Base-by-base conservation (phyloP, 1,139 yeast genomes). In the Wickerhamomyces sp. region DNA sequence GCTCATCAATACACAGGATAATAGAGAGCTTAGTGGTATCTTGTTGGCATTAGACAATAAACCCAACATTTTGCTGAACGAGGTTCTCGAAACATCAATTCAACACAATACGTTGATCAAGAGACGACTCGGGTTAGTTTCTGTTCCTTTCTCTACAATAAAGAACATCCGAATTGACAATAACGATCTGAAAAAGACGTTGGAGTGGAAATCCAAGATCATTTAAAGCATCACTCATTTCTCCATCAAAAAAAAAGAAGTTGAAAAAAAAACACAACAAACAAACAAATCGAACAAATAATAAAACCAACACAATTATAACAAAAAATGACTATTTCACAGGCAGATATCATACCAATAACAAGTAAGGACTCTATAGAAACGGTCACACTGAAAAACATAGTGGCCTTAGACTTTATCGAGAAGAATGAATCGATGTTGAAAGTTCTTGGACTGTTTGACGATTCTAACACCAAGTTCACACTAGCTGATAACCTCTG, bases 11-110 rank as follows among this genome's bases (percentile, higher is more conserved):
- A 52, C 63, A 13, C 46, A 26, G 2, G 69, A 65, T 35, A 59
- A 61, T 1, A 42, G 70, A 16, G 37, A 35, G 0, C 39, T 65
- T 8, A 35, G 44, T 1, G 72, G 72, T 0, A 42, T 55, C 1
- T 46, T 67, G 4, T 49, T 65, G 6, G 65, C 70, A 0, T 48
- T 65, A 3, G 72, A 67, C 48, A 67, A 63, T 41, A 63, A 63
- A 40, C 59, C 65, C 3, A 67, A 65, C 40, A 38, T 66, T 6
- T 46, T 67, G 4, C 40, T 66, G 20, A 51, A 65, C 16, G 48
- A 56, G 33, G 54, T 47, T 4, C 22, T 33, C 3, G 63, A 58
- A 34, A 37, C 26, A 12, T 33, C 56, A 33, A 14, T 15, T 28
- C 24, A 41, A 46, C n/a, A 30, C 31, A n/a, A 26, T 8, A 21